Percentiles rank a stretch among this genome's conserved stretches.
Evolutionary conservation across 2,329 filamentous ascomycete species (phyloP).

Genomic region (Paracoccidioides brasiliensis): DNA sequence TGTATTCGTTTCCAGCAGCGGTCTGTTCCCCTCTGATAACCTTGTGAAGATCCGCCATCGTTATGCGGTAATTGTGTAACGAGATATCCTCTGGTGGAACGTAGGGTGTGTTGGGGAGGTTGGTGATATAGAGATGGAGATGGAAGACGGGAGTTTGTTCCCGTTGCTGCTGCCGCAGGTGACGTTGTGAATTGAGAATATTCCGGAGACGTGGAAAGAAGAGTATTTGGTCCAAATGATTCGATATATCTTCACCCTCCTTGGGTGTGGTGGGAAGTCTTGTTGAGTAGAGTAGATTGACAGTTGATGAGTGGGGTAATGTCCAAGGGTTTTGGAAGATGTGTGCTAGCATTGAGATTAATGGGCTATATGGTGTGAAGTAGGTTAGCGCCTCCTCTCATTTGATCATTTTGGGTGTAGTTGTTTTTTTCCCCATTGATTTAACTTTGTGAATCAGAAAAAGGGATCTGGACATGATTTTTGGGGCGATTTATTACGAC

Average conservation of each 20-base stretch:
- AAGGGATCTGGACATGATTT: background rate
- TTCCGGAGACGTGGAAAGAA: conserved; percentile 36
- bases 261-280: conserved; percentile 21
- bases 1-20: conserved; percentile 16
- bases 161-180: background rate
- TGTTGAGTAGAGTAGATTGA: conserved; percentile 53
- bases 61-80: conserved; percentile 23
- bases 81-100: conserved; percentile 14
- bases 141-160: conserved; percentile 19
- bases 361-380: conserved; percentile 36
- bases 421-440: background rate
- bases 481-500: background rate
- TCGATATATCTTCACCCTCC: conserved; percentile 3
- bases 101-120: conserved; percentile 14
- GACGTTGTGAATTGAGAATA: conserved; percentile 20
- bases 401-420: background rate
- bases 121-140: conserved; percentile 21
- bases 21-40: conserved; percentile 21
- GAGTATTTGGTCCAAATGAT: conserved; percentile 25
- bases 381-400: conserved; percentile 4
- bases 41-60: conserved; percentile 22
- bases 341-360: conserved; percentile 59
- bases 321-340: conserved; percentile 35
- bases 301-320: conserved; percentile 25
- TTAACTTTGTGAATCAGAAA: background rate